Evolutionary conservation across 2,329 filamentous ascomycete genomes (phyloP), one percentile per base, ranked within the genome.

Genomic region (Magnaporthiopsis rhizophila): DNA sequence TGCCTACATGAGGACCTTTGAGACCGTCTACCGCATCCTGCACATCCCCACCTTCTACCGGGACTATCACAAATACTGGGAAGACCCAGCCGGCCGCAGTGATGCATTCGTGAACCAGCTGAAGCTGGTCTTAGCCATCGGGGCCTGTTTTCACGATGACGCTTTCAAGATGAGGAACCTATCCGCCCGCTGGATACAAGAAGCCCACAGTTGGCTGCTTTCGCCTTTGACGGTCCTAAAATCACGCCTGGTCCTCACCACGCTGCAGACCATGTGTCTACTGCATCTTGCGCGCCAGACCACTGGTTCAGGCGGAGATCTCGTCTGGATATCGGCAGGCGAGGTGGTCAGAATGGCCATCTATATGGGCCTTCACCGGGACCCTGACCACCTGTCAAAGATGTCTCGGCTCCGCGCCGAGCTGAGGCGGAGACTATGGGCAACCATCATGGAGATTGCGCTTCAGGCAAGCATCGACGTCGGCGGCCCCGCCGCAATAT

Each of bases 11-110:
- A 75, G 82, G 61, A 81, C 81, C 0, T 79, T 84, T 58, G 85
- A 88, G 68, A 80, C 81, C 1, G 80, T 83, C 21, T 79, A 83
- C 66, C 79, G 86, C 3, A 77, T 89, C 30, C 65, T 89, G 11
- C 82, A 89, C 69, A 71, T 83, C 0, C 85, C 85, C 0, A 81
- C 80, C 0, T 88, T 89, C 66, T 74, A 77, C 59, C 75, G 75
- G 13, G 81, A 85, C 38, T 88, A 87, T 67, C 75, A 77, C 12
- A 69, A 71, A 3, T 82, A 81, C 70, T 84, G 81, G 81, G 66
- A 38, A 11, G 57, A 64, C 8, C 67, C 58, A n/a, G 45, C n/a
- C 18, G 45, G 18, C 45, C n/a, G 18, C n/a, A 53, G 45, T 21
- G 59, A 61, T 28, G 59, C 74, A 8, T 85, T 85, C 68, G 63